phyloP scores from a whole-genome alignment of 352 stramenopile genomes.

The Phytophthora pluvialis region DNA sequence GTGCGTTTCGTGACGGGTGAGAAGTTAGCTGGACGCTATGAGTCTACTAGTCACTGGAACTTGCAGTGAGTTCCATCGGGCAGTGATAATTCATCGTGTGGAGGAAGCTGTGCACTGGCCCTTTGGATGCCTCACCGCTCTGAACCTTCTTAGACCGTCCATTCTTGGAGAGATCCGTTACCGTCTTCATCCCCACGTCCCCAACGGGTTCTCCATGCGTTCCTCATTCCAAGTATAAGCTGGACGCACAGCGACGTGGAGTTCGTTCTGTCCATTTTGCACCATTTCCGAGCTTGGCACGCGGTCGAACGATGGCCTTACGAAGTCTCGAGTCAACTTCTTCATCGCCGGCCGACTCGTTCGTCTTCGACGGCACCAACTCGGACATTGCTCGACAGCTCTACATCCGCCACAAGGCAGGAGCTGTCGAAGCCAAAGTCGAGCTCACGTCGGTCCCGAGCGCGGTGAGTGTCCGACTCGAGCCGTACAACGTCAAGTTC shows the following conservation, averaged over 20 bases:
- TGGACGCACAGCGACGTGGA: no score
- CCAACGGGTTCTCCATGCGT: no score
- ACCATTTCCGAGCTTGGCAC: not conserved
- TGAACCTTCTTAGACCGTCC: no score
- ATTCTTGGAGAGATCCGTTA: constrained; percentile 47
- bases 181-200: not conserved
- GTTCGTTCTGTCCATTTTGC: no score
- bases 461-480: constrained; percentile 15
- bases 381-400: constrained; percentile 43
- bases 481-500: constrained; percentile 21
- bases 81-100: no score
- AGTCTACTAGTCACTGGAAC: no score
- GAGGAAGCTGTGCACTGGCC: no score
- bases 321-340: constrained; percentile 4
- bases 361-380: constrained; percentile 42
- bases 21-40: no score
- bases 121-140: no score
- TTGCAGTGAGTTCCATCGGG: no score
- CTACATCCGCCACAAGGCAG: constrained; percentile 31
- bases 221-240: no score
- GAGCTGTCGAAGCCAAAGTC: constrained; percentile 11
- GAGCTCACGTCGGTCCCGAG: constrained; percentile 16
- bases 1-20: no score
- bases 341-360: constrained; percentile 19
- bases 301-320: constrained; percentile 24